Conservation (phyloP, 306 rosid genomes). For the Cucumis hystrix region DNA sequence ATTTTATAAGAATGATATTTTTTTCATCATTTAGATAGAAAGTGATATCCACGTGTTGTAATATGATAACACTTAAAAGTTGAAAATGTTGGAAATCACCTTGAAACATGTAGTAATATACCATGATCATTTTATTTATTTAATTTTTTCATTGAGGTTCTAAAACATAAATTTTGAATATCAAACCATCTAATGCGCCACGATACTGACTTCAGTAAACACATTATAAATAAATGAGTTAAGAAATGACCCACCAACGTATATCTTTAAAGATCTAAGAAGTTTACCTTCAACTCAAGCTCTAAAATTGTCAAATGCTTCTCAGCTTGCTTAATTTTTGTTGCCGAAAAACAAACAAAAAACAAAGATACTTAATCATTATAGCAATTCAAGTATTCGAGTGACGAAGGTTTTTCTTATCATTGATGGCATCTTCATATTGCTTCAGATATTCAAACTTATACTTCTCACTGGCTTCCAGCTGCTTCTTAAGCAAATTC, state of each 20-base stretch:
- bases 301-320: slow-evolving; percentile 61
- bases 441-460: slow-evolving; percentile 72
- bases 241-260: neutral
- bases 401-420: slow-evolving; percentile 43
- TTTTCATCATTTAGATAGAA: neutral
- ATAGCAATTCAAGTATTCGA: neutral
- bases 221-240: neutral
- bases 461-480: slow-evolving; percentile 67
- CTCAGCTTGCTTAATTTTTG: slow-evolving; percentile 62
- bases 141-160: neutral
- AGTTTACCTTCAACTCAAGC: slow-evolving; percentile 69
- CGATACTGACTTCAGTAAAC: neutral
- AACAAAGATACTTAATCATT: neutral
- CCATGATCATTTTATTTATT: neutral
- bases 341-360: neutral
- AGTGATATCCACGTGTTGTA: neutral
- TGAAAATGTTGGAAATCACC: neutral
- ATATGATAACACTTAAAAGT: neutral
- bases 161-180: neutral
- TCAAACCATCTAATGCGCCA: neutral
- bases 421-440: slow-evolving; percentile 72
- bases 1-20: neutral
- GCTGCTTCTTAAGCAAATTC: slow-evolving; percentile 56
- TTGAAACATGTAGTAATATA: neutral
- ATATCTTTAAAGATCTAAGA: neutral